phyloP scores from a whole-genome alignment of 805 yeast species.

The Maudiozyma barnettii region DNA sequence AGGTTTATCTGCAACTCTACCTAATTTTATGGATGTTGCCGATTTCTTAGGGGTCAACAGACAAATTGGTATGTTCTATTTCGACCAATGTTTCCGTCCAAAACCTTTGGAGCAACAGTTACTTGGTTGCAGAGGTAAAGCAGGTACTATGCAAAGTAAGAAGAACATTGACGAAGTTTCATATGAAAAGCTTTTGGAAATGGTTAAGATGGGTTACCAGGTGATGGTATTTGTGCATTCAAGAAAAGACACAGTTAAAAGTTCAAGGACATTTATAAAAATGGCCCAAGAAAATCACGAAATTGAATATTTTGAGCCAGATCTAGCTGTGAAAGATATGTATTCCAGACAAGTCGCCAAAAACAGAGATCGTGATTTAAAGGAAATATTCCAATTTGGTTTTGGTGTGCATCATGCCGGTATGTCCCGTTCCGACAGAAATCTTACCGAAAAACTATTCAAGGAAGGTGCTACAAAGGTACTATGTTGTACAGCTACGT shows the following conservation, averaged over 20 bases:
- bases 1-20: slow-evolving; percentile 89
- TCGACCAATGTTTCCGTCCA: slow-evolving; percentile 89
- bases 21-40: slow-evolving; percentile 87
- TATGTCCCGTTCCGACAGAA: slow-evolving; percentile 83
- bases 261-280: slow-evolving; percentile 62
- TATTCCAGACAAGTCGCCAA: slow-evolving; percentile 58
- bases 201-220: slow-evolving; percentile 64
- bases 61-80: slow-evolving; percentile 85
- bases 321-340: slow-evolving; percentile 21
- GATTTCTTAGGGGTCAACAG: slow-evolving; percentile 89
- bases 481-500: slow-evolving; percentile 89
- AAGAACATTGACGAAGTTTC: slow-evolving; percentile 68
- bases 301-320: slow-evolving; percentile 33
- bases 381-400: slow-evolving; percentile 71
- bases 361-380: slow-evolving; percentile 66
- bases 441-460: slow-evolving; percentile 81
- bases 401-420: slow-evolving; percentile 98
- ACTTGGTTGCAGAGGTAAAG: slow-evolving; percentile 77
- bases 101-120: slow-evolving; percentile 85
- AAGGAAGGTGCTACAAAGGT: slow-evolving; percentile 79
- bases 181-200: slow-evolving; percentile 64
- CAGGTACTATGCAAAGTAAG: slow-evolving; percentile 59
- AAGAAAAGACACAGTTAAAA: slow-evolving; percentile 81
- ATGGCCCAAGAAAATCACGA: slow-evolving; percentile 60
- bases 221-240: slow-evolving; percentile 97